phyloP scores from a whole-genome alignment of 306 rosid genomes.

The Lathyrus tuberosus region DNA sequence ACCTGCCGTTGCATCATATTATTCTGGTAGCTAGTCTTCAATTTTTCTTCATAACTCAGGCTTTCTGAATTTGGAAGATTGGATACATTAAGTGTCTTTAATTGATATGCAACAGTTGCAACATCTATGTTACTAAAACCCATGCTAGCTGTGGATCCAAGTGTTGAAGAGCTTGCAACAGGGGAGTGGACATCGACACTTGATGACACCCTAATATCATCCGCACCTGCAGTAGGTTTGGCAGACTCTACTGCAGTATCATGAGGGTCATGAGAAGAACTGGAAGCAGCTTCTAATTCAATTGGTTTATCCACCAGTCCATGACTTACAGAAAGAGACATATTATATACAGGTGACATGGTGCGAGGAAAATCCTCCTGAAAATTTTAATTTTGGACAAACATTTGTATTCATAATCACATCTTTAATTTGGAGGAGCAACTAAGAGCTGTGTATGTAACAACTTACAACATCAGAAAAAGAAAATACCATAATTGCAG shows the following conservation, averaged over 20 bases:
- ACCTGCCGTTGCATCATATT: conserved; percentile 46
- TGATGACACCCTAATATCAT: conserved; percentile 44
- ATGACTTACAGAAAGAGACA: conserved; percentile 32
- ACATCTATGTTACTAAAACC: conserved; percentile 50
- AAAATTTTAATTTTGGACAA: conserved; percentile 38
- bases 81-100: conserved; percentile 54
- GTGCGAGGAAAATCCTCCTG: conserved; percentile 58
- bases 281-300: conserved; percentile 46
- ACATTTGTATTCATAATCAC: conserved; percentile 26
- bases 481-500: background rate
- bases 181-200: conserved; percentile 38
- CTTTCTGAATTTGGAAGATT: conserved; percentile 46
- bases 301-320: conserved; percentile 42
- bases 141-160: conserved; percentile 43
- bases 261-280: conserved; percentile 47
- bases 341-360: conserved; percentile 50
- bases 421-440: conserved; percentile 12
- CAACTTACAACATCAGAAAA: conserved; percentile 26
- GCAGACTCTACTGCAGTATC: conserved; percentile 29
- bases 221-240: conserved; percentile 40
- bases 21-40: conserved; percentile 51
- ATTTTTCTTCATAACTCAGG: conserved; percentile 51
- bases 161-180: conserved; percentile 44
- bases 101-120: conserved; percentile 47
- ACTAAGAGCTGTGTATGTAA: conserved; percentile 12